Percentiles rank a stretch among this genome's conserved stretches.
Conservation (phyloP, 2,329 filamentous ascomycete species). For the Tolypocladium capitatum region DNA sequence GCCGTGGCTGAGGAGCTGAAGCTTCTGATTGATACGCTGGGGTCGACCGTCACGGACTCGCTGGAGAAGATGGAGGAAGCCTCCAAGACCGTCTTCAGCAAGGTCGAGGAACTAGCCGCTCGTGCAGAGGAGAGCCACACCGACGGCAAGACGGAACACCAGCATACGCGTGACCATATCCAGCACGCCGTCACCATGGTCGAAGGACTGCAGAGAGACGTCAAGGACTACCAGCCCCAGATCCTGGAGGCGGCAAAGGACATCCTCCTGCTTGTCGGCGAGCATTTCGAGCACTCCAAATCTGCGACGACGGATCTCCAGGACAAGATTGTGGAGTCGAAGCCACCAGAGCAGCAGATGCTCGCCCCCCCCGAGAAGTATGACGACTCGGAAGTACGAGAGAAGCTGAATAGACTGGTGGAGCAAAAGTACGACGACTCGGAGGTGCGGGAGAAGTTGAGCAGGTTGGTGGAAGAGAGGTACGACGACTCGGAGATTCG, state of each 20-base stretch:
- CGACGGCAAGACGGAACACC: slow-evolving; percentile 65
- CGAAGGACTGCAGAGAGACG: slow-evolving; percentile 62
- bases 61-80: slow-evolving; percentile 80
- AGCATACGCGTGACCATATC: slow-evolving; percentile 69
- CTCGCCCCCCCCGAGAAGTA: slow-evolving; percentile 43
- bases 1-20: slow-evolving; percentile 77
- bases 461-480: slow-evolving; percentile 25
- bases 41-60: slow-evolving; percentile 65
- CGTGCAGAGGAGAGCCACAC: slow-evolving; percentile 65
- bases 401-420: slow-evolving; percentile 12
- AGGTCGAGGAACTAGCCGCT: slow-evolving; percentile 64
- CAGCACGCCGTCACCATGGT: slow-evolving; percentile 61
- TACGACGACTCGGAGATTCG: slow-evolving; percentile 37
- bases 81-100: slow-evolving; percentile 72
- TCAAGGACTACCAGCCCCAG: slow-evolving; percentile 76
- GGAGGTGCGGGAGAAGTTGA: slow-evolving; percentile 16
- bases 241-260: slow-evolving; percentile 78
- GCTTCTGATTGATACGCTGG: slow-evolving; percentile 72
- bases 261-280: slow-evolving; percentile 65
- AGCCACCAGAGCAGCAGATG: slow-evolving; percentile 44
- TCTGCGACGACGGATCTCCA: slow-evolving; percentile 42
- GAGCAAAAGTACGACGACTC: slow-evolving; percentile 15
- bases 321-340: slow-evolving; percentile 48
- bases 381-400: slow-evolving; percentile 17
- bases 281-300: slow-evolving; percentile 84